Base-by-base conservation (phyloP, 768 basidiomycete genomes). In the Kwoniella europaea region DNA sequence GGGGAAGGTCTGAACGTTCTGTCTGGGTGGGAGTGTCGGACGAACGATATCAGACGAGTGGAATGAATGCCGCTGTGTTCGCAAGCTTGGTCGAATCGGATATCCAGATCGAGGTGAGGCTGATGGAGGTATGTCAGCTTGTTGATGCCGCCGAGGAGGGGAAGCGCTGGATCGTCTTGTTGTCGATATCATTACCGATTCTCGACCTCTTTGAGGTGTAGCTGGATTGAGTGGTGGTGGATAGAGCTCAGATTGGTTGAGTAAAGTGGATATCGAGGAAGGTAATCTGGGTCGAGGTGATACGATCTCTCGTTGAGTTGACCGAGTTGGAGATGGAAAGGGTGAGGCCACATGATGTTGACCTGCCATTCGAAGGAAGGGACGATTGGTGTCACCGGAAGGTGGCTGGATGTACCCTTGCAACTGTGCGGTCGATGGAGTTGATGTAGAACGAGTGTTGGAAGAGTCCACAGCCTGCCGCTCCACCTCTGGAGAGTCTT, bases 201-300 rank as follows among this genome's bases (percentile, higher is more conserved):
- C 13, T 15, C 57, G 20, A 24, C 27, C 22, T 35, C 57, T 41
- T 61, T n/a, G 59, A 44, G 24, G 24, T 35, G 6, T 35, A 35
- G 13, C 46, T 50, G 46, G 46, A 18, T 50, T 10, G 18, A 50
- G 18, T 12, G 12, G 42, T 10, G 57, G 57, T 29, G 29, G 4
- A 29, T 12, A 4, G 13, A 12, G 12, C 27, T 61, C 59, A 16
- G 42, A 3, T 61, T 42, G 42, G 16, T 61, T 61, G n/a, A 61
- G 42, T 16, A 61, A 46, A 22, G 59, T 61, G 6, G 59, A 61
- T 9, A 61, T 9, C 15, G 59, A 61, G 15, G 59, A 16, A 16
- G 59, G 59, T n/a, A 61, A n/a, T 22, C 59, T 22, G 18, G 59
- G 59, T 43, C 42, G 35, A 43, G 59, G 59, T 22, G 59, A 61